Percentiles rank a stretch among this genome's conserved stretches.
Conservation (phyloP, 371 early-diverging fungal genomes). For the Lichtheimia ornata region DNA sequence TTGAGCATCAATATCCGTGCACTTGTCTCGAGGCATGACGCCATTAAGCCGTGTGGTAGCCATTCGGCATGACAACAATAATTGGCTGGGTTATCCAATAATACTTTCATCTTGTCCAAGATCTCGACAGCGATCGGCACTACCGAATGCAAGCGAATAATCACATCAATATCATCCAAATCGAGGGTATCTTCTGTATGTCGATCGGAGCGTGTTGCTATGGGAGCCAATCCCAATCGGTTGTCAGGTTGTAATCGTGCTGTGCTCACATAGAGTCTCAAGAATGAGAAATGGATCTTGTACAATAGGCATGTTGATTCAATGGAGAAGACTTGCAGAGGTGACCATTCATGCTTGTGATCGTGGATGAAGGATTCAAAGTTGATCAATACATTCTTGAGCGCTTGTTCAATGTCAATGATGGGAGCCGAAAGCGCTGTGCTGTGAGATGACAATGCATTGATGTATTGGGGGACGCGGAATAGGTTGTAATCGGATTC, state of each 20-base stretch:
- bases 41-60: slow-evolving; percentile 12
- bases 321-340: slow-evolving; percentile 23
- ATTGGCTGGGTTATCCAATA: slow-evolving; percentile 3
- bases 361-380: slow-evolving; percentile 47
- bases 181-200: slow-evolving; percentile 2
- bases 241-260: neutral
- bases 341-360: slow-evolving; percentile 40
- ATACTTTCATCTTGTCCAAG: neutral
- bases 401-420: slow-evolving; percentile 9
- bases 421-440: neutral
- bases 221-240: neutral
- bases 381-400: slow-evolving; percentile 13
- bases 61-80: neutral
- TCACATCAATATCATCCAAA: slow-evolving; percentile 12
- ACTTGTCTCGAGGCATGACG: slow-evolving; percentile 14
- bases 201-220: slow-evolving; percentile 1
- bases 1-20: slow-evolving; percentile 16
- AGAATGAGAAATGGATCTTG: slow-evolving; percentile 27
- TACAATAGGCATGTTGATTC: slow-evolving; percentile 24
- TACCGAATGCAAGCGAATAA: slow-evolving; percentile 8
- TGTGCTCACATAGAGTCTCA: slow-evolving; percentile 2
- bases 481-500: slow-evolving; percentile 30
- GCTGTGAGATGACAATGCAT: neutral
- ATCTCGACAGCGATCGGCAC: slow-evolving; percentile 10
- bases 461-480: slow-evolving; percentile 6